These are phyloP conservation scores for Lachancea meyersii DNA, from an alignment of 805 yeast genomes.

Conservation along the genomic window DNA sequence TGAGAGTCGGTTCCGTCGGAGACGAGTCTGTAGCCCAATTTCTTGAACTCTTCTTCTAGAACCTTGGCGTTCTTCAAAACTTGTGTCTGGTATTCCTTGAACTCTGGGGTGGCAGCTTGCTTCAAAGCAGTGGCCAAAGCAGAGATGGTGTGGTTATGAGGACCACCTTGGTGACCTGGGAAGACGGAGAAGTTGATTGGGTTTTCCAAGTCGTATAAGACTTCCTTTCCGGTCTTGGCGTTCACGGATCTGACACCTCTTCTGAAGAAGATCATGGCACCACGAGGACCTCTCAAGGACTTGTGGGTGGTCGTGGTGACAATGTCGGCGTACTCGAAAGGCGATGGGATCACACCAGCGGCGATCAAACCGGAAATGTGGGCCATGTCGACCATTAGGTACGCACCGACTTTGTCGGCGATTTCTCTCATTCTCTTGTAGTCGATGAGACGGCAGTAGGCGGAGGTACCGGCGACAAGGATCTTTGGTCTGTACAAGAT, in stretches of 20 bases:
- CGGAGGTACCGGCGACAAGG: slow-evolving; percentile 96
- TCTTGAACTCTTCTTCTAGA: slow-evolving; percentile 67
- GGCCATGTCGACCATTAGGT: slow-evolving; percentile 95
- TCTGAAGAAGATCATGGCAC: slow-evolving; percentile 99
- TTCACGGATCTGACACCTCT: slow-evolving; percentile 84
- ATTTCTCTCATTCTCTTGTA: slow-evolving; percentile 94
- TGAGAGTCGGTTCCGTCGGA: slow-evolving; percentile 97
- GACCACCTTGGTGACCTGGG: slow-evolving; percentile 99
- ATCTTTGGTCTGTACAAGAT: slow-evolving; percentile 91
- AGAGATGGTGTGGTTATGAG: slow-evolving; percentile 97
- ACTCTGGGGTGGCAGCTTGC: slow-evolving; percentile 88
- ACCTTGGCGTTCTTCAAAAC: slow-evolving; percentile 84
- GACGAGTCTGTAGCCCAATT: slow-evolving; percentile 72
- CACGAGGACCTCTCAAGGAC: slow-evolving; percentile 98
- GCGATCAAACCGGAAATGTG: slow-evolving; percentile 95
- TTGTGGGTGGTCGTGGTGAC: slow-evolving; percentile 99
- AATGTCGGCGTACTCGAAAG: slow-evolving; percentile 94
- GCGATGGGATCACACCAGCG: slow-evolving; percentile 92
- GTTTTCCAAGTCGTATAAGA: slow-evolving; percentile 84
- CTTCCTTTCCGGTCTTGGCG: slow-evolving; percentile 88
- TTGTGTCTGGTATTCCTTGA: slow-evolving; percentile 80
- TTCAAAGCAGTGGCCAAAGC: slow-evolving; percentile 95
- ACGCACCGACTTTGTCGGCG: slow-evolving; percentile 97
- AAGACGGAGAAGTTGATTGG: slow-evolving; percentile 96
- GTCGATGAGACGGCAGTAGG: slow-evolving; percentile 94